Conservation (phyloP, 106 monocot species). For the Allium fistulosum region DNA sequence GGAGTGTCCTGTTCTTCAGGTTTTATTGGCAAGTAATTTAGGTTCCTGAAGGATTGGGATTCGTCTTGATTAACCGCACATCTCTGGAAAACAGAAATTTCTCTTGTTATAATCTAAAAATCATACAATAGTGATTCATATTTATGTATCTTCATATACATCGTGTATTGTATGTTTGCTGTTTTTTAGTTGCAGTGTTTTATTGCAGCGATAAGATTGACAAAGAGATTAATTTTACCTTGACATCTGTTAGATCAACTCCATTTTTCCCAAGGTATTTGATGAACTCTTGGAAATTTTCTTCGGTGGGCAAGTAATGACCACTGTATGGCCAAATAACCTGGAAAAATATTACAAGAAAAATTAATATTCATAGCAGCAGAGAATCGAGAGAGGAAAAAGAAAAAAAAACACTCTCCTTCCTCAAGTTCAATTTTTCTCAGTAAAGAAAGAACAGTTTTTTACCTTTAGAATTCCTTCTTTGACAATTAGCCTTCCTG, state of each 20-base stretch:
- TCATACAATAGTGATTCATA: no score
- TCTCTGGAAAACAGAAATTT: conserved; percentile 23
- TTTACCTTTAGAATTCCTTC: conserved; percentile 56
- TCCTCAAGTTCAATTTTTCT: neutral
- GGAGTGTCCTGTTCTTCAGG: neutral
- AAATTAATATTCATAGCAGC: neutral
- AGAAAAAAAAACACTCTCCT: neutral
- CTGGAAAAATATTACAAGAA: neutral
- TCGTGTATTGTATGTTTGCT: no score
- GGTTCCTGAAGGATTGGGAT: conserved; percentile 17
- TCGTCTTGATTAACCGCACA: conserved; percentile 27
- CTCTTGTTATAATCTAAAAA: no score
- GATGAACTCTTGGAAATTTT: conserved; percentile 88
- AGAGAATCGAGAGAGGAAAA: neutral
- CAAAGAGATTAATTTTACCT: conserved; percentile 25
- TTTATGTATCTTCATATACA: no score
- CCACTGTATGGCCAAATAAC: conserved; percentile 83
- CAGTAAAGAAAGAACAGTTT: no score
- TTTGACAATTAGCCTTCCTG: conserved; percentile 51
- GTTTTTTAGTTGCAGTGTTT: no score
- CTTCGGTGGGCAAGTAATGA: conserved; percentile 94
- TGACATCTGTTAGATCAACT: conserved; percentile 66
- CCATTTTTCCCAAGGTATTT: conserved; percentile 46
- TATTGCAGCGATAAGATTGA: no score
- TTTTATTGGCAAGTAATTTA: neutral